Evolutionary conservation across 2,329 filamentous ascomycete species (phyloP), one percentile per base, ranked within the genome.

Genomic region (Ceratocystis eucalypticola): DNA sequence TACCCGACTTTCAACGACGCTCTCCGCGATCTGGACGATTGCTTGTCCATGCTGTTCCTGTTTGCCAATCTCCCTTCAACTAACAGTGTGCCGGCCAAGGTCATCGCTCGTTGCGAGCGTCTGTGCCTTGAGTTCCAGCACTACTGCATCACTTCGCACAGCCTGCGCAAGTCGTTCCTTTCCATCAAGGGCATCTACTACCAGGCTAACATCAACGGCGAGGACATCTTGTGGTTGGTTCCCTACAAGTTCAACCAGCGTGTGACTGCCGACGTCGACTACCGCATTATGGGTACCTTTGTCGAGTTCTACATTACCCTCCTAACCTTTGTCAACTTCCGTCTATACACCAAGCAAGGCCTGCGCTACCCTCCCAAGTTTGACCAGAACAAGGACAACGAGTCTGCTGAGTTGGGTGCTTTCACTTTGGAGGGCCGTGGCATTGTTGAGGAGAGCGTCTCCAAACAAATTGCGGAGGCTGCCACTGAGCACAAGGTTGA

Each of bases 131-230:
- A 99, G 78, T 99, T 99, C 76, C 89, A 97, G 78, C 94, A 97
- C 80, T 99, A 96, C 77, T 82, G 99, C 69, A 99, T 99, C 74
- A 84, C 87, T 61, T 95, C 93, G 53, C 86, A 96, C 77, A 91
- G 89, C 72, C 79, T 99, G 71, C 88, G 90, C 73, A 97, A 96
- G 79, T 96, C 92, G 0, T 99, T 99, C 80, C 79, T 99, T 70
- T 96, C 91, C 1, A 97, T 99, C 78, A 99, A 99, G 82, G 94
- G 94, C 69, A 97, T 99, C 73, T 99, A 99, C 80, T 99, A 97
- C 78, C 93, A 97, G 78, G 94, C 93, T 28, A 96, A 88, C 64
- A 95, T 99, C 69, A 91, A 96, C 76, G 94, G 94, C 62, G 92
- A 99, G 78, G 93, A 97, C 73, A 88, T 99, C 62, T 81, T 97